Percentiles rank a stretch among this genome's conserved stretches.
Evolutionary conservation across 352 stramenopile species (phyloP).

Genomic region (Pythium brachiatum): DNA sequence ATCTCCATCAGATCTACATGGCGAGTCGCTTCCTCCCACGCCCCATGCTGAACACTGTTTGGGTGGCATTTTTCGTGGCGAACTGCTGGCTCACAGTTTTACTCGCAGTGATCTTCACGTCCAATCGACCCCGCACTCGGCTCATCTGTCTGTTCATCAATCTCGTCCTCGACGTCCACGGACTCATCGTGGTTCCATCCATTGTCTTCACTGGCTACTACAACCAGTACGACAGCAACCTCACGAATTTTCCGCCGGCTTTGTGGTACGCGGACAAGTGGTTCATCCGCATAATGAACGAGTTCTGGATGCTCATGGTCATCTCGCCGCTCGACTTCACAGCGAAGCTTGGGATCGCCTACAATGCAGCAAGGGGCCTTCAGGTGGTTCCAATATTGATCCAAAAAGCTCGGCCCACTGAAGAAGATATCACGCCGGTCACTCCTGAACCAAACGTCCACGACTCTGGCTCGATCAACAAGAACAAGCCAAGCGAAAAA

Average conservation of each 20-base stretch:
- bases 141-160: constrained; percentile 16
- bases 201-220: constrained; percentile 1
- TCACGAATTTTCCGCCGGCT: constrained; percentile 10
- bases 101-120: constrained; percentile 6
- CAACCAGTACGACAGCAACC: not conserved
- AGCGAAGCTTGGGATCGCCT: constrained; percentile 23
- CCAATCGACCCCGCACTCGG: constrained; percentile 8
- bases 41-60: constrained; percentile 4
- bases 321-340: constrained; percentile 23
- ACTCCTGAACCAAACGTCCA: not conserved
- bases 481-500: no score
- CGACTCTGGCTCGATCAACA: not conserved
- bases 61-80: constrained; percentile 9
- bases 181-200: constrained; percentile 7
- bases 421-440: not conserved
- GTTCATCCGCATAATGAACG: constrained; percentile 38
- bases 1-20: constrained; percentile 15
- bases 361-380: constrained; percentile 10
- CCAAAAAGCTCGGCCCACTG: not conserved
- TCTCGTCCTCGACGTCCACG: constrained; percentile 11
- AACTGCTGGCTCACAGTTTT: constrained; percentile 16
- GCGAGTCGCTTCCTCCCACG: constrained; percentile 10
- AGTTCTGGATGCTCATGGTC: constrained; percentile 41
- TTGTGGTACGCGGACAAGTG: constrained; percentile 43
- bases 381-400: constrained; percentile 17